A percentile compares a stretch with the other conserved stretches of the same genome.
Conservation (phyloP, 306 rosid genomes). For the Quercus wislizeni region DNA sequence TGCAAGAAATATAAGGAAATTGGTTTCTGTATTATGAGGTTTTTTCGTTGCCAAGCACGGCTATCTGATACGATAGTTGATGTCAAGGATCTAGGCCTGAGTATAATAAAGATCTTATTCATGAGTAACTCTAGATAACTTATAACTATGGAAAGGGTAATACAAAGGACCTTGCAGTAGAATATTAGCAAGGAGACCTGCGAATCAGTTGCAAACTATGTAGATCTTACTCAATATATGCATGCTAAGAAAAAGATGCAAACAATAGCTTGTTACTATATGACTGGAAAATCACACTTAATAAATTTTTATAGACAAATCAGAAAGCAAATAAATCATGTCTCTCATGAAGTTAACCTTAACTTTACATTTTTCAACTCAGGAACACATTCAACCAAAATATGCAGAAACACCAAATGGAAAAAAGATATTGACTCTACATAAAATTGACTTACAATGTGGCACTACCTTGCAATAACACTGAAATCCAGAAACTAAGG, state of each 20-base stretch:
- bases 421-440: conserved; percentile 20
- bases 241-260: too few species aligned
- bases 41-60: too few species aligned
- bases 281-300: not conserved
- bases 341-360: conserved; percentile 8
- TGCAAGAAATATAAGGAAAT: too few species aligned
- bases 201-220: not conserved
- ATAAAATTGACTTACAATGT: conserved; percentile 16
- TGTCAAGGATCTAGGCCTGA: too few species aligned
- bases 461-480: conserved; percentile 21
- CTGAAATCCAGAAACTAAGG: conserved; percentile 12
- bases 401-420: conserved; percentile 17
- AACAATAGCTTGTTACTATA: too few species aligned
- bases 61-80: too few species aligned
- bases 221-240: not conserved
- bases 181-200: not conserved
- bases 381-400: not conserved
- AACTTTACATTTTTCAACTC: not conserved
- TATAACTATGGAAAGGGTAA: not conserved
- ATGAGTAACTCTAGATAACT: too few species aligned
- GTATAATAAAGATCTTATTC: too few species aligned
- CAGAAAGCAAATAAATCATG: conserved; percentile 9
- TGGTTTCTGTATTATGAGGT: too few species aligned
- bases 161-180: not conserved
- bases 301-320: conserved; percentile 20